Evolutionary conservation across 768 basidiomycete genomes (phyloP).

Genomic region (Dentipellis sp.): DNA sequence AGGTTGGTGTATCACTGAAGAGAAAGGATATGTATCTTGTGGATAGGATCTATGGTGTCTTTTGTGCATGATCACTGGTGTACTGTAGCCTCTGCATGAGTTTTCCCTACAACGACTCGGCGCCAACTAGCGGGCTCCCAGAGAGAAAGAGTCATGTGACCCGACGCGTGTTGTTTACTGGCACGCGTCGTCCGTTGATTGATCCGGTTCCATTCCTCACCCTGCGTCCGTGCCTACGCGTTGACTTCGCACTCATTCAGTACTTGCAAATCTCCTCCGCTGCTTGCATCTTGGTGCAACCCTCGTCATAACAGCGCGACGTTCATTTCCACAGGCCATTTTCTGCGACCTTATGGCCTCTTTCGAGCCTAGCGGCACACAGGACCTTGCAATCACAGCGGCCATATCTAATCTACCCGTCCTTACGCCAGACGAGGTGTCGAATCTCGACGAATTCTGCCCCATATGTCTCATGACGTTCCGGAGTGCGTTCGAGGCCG

Average conservation of each 20-base stretch:
- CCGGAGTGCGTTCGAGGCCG: constrained; percentile 27
- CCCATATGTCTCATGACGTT: constrained; percentile 59
- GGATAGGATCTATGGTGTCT: no score
- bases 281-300: background rate
- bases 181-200: background rate
- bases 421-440: constrained; percentile 5
- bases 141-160: constrained; percentile 7
- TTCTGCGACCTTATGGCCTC: background rate
- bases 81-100: no score
- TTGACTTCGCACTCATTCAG: background rate
- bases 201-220: background rate
- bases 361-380: background rate
- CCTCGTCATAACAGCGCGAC: background rate
- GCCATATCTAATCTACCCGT: constrained; percentile 6
- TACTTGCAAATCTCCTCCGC: background rate
- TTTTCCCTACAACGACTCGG: no score
- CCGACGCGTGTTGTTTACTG: constrained; percentile 14
- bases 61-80: no score
- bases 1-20: no score
- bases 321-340: background rate
- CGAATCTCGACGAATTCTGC: constrained; percentile 41
- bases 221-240: background rate
- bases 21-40: no score
- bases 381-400: constrained; percentile 1
- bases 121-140: no score